A percentile compares a stretch with the other conserved stretches of the same genome.
phyloP scores from a whole-genome alignment of 140 eudicot species.

The Ambrosia hybrid region DNA sequence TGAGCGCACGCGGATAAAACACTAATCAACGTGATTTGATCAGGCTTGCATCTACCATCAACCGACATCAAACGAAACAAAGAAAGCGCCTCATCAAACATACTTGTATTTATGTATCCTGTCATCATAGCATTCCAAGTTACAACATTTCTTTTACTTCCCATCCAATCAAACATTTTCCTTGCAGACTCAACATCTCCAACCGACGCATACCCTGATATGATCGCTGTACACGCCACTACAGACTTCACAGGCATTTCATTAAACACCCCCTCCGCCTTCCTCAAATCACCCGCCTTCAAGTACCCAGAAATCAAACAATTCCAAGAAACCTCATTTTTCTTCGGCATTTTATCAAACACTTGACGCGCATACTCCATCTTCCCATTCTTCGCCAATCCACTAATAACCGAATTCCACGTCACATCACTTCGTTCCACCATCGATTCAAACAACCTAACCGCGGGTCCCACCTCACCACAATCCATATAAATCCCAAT shows the following conservation, averaged over 20 bases:
- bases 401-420: constrained; percentile 58
- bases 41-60: constrained; percentile 56
- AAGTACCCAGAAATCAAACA: constrained; percentile 57
- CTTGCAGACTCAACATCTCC: constrained; percentile 54
- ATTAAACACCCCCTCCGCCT: constrained; percentile 42
- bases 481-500: constrained; percentile 52
- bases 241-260: constrained; percentile 56
- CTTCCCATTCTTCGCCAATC: constrained; percentile 45
- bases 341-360: constrained; percentile 59
- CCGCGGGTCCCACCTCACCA: constrained; percentile 48
- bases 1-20: constrained; percentile 60
- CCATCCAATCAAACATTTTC: constrained; percentile 51
- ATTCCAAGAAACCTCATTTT: constrained; percentile 67
- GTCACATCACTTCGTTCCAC: constrained; percentile 53
- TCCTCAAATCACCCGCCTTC: constrained; percentile 41
- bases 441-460: constrained; percentile 53
- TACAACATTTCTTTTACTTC: constrained; percentile 41
- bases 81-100: constrained; percentile 54
- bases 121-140: constrained; percentile 76
- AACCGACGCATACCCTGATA: constrained; percentile 47
- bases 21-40: constrained; percentile 45
- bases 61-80: constrained; percentile 47
- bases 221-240: constrained; percentile 55
- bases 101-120: constrained; percentile 44
- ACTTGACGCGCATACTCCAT: constrained; percentile 43